A percentile compares a stretch with the other conserved stretches of the same genome.
phyloP scores from a whole-genome alignment of 495 filamentous ascomycete species.

The Penicillium coprophilum region DNA sequence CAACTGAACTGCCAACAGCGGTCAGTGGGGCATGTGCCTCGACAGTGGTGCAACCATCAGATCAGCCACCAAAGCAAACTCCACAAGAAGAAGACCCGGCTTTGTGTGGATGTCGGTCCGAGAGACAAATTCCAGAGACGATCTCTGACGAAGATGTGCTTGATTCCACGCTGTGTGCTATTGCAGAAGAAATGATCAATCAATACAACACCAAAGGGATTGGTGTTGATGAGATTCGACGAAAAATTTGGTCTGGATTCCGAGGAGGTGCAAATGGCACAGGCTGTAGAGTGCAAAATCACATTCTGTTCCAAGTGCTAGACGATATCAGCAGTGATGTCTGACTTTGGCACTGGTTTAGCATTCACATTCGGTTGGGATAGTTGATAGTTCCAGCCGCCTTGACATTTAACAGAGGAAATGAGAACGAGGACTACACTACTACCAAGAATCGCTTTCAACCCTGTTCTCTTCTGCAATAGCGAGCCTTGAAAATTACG shows the following conservation, averaged over 20 bases:
- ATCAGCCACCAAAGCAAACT: neutral
- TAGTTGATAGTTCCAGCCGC: neutral
- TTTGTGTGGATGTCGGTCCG: conserved; percentile 33
- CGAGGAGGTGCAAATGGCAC: conserved; percentile 31
- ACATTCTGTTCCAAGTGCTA: conserved; percentile 44
- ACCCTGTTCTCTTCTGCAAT: neutral
- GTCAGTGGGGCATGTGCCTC: neutral
- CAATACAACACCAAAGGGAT: conserved; percentile 42
- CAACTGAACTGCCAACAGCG: neutral
- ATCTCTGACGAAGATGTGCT: conserved; percentile 31
- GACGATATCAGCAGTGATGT: conserved; percentile 44
- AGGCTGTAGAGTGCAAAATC: conserved; percentile 46
- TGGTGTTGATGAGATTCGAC: conserved; percentile 38
- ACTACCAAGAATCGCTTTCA: neutral
- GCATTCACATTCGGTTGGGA: neutral
- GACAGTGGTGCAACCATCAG: neutral
- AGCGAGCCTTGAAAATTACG: neutral
- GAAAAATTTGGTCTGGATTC: conserved; percentile 40
- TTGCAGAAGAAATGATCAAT: conserved; percentile 41
- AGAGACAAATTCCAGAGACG: conserved; percentile 13
- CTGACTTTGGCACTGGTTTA: conserved; percentile 16
- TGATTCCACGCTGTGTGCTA: conserved; percentile 44
- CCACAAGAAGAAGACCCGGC: conserved; percentile 12
- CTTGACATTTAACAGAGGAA: neutral
- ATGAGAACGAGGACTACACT: neutral